Base-by-base conservation (phyloP, 805 yeast genomes). In the Candida coleopterorum region DNA sequence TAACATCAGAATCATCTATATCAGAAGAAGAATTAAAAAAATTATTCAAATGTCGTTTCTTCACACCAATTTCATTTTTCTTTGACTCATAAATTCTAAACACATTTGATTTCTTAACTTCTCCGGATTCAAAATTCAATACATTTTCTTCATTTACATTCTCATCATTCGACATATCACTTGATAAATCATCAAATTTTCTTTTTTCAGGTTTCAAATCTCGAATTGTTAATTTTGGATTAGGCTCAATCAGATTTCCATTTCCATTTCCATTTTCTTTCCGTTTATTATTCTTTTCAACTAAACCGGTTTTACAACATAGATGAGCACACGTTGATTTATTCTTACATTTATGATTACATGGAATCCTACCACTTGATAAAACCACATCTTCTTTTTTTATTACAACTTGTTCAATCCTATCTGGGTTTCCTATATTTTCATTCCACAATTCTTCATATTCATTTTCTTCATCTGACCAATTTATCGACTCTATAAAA, bases 291-390 rank as follows among this genome's bases (percentile, higher is more conserved):
- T 24, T 24, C 14, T 21, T 15, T 9, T 34, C 47, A 4, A 32
- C 15, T n/a, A 38, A 21, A 2, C 77, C 77, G 25, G 67, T 70
- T 26, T 65, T 60, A 39, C 78, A 73, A 35, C 77, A 72, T 4
- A 65, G 34, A 45, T 73, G 77, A 9, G 75, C 60, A 37, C 77
- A 73, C 46, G 26, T 47, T 2, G 45, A 29, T 39, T 57, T 58
- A 36, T 62, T 61, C 32, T 60, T 68, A 41, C 77, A 73, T 4
- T 50, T 33, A 43, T 73, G 77, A 27, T 58, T 50, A 39, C 77
- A 73, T 27, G 56, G 58, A 30, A 51, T 52, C 35, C 55, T 58
- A 1, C 65, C 69, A 38, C 61, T 56, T 6, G 46, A 14, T 23
- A 48, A 21, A 16, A 39, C 27, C 6, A 20, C 9, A 20, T 7